Percentiles rank a stretch among this genome's conserved stretches.
These are phyloP conservation scores for Gaertneriomyces sp. DNA, from an alignment of 192 early-diverging fungal species.

Conservation along the genomic window DNA sequence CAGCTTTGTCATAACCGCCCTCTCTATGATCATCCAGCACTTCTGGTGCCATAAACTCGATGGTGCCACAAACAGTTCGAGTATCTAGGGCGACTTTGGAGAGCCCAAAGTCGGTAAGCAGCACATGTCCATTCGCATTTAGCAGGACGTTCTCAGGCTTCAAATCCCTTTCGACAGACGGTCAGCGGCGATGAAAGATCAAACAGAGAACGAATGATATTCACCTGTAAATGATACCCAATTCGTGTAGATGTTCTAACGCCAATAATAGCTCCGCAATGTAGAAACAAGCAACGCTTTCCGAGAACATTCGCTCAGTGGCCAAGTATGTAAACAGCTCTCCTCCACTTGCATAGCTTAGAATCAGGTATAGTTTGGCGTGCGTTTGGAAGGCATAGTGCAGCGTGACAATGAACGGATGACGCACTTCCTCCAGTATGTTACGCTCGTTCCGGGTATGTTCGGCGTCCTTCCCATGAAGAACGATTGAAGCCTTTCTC, in stretches of 20 bases:
- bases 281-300: conserved; percentile 84
- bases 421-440: conserved; percentile 78
- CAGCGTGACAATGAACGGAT: conserved; percentile 91
- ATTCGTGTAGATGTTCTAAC: conserved; percentile 77
- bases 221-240: conserved; percentile 79
- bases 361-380: conserved; percentile 79
- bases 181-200: neutral
- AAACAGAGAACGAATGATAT: conserved; percentile 11
- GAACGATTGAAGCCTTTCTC: conserved; percentile 79
- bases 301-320: conserved; percentile 52
- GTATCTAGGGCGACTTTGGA: conserved; percentile 69
- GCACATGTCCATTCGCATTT: conserved; percentile 70
- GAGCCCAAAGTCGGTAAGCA: conserved; percentile 93
- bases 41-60: conserved; percentile 73
- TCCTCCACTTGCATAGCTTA: conserved; percentile 83
- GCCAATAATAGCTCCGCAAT: conserved; percentile 81
- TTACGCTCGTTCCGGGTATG: conserved; percentile 83
- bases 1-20: conserved; percentile 43
- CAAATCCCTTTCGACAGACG: conserved; percentile 32
- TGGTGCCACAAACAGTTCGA: conserved; percentile 70
- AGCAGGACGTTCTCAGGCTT: conserved; percentile 60
- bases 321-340: conserved; percentile 88
- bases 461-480: conserved; percentile 70
- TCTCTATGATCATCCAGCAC: conserved; percentile 33
- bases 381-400: conserved; percentile 91